A percentile compares a stretch with the other conserved stretches of the same genome.
Conservation (phyloP, 306 rosid species). For the Cotoneaster glaucophyllus region DNA sequence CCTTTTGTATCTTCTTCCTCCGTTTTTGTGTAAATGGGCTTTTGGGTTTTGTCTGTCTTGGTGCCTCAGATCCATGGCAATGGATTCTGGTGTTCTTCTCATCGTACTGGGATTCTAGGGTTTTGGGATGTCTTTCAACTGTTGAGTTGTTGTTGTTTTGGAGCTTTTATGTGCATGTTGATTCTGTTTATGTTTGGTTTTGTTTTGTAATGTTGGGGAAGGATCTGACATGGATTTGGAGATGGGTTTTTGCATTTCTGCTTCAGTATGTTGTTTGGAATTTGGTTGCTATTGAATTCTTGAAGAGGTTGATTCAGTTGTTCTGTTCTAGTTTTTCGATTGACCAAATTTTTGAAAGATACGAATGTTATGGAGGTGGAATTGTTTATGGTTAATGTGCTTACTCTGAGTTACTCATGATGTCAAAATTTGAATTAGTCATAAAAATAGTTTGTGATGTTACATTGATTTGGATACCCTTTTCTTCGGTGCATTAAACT, state of each 20-base stretch:
- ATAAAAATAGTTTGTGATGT: background rate
- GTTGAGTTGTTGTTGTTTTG: background rate
- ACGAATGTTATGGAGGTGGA: background rate
- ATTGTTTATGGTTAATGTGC: background rate
- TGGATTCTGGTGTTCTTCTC: conserved; percentile 5
- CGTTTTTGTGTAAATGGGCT: conserved; percentile 10
- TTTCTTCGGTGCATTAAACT: conserved; percentile 5
- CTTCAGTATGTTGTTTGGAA: background rate
- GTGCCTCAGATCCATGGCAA: conserved; percentile 43
- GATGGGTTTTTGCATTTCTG: background rate
- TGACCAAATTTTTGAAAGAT: background rate
- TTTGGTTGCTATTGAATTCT: conserved; percentile 11
- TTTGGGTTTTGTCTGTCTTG: background rate
- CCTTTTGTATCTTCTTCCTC: conserved; percentile 14
- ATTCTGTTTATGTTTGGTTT: conserved; percentile 7
- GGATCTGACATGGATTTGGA: conserved; percentile 23
- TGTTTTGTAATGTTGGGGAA: background rate
- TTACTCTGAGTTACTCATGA: background rate
- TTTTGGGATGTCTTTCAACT: background rate
- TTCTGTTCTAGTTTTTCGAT: background rate
- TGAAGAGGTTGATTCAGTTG: background rate
- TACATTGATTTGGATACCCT: background rate
- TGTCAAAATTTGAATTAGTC: conserved; percentile 7
- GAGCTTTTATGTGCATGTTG: background rate
- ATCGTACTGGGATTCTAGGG: background rate